These are phyloP conservation scores for Protea cynaroides DNA, from an alignment of 164 flowering plant genomes.

Conservation along the genomic window DNA sequence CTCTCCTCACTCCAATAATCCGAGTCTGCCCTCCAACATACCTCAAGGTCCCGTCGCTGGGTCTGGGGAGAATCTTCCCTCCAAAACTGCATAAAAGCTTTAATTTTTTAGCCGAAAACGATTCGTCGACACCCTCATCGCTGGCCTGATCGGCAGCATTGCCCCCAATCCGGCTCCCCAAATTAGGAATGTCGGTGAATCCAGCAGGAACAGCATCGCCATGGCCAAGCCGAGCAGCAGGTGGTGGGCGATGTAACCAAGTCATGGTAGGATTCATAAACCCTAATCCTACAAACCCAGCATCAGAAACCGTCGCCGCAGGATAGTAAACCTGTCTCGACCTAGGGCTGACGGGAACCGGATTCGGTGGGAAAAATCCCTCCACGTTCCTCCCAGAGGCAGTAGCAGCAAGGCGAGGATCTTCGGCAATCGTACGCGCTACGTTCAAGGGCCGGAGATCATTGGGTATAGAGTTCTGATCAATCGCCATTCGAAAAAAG, in stretches of 20 bases:
- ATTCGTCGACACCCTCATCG: slow-evolving; percentile 53
- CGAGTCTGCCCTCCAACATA: slow-evolving; percentile 91
- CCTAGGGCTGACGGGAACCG: slow-evolving; percentile 27
- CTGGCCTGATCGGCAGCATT: slow-evolving; percentile 32
- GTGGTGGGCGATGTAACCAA: slow-evolving; percentile 22
- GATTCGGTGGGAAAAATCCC: slow-evolving; percentile 26
- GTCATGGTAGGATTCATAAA: slow-evolving; percentile 28
- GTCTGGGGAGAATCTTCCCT: slow-evolving; percentile 88
- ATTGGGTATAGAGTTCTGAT: slow-evolving; percentile 48
- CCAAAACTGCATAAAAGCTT: slow-evolving; percentile 83
- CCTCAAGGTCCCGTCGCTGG: slow-evolving; percentile 71
- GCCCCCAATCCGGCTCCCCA: slow-evolving; percentile 22
- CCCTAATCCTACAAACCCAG: slow-evolving; percentile 34
- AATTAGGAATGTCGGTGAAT: slow-evolving; percentile 14
- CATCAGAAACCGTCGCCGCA: slow-evolving; percentile 25
- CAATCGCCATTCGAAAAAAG: slow-evolving; percentile 45
- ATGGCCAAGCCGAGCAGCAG: slow-evolving; percentile 6
- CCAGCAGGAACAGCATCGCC: slow-evolving; percentile 14
- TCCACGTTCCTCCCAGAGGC: slow-evolving; percentile 30
- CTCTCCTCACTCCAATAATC: slow-evolving; percentile 56
- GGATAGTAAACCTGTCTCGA: slow-evolving; percentile 33
- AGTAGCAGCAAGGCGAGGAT: slow-evolving; percentile 34
- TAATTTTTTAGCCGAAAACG: slow-evolving; percentile 45
- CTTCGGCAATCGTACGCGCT: slow-evolving; percentile 40
- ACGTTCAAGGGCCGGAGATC: slow-evolving; percentile 62